A percentile compares a stretch with the other conserved stretches of the same genome.
phyloP scores from a whole-genome alignment of 139 green algal genomes.

The Picochlorum sp. region DNA sequence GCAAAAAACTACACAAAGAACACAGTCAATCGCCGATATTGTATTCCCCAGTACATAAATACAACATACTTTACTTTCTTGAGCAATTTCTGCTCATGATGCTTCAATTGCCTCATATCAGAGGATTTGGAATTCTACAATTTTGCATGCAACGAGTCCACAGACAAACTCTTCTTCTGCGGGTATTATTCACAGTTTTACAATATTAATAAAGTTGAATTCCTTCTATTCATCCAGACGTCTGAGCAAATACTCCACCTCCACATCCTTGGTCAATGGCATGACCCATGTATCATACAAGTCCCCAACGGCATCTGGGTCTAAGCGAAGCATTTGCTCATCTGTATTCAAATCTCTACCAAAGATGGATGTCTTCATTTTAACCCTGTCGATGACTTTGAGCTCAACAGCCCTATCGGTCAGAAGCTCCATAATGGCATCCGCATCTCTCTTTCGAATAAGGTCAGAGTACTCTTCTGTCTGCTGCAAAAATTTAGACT shows the following conservation, averaged over 20 bases:
- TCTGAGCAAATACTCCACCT: slow-evolving; percentile 79
- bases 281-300: slow-evolving; percentile 92
- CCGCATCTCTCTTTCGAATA: slow-evolving; percentile 56
- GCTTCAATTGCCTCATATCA: slow-evolving; percentile 88
- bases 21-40: background rate
- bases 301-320: slow-evolving; percentile 62
- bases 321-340: slow-evolving; percentile 29
- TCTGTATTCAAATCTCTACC: slow-evolving; percentile 68
- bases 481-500: slow-evolving; percentile 89
- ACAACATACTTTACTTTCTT: slow-evolving; percentile 85
- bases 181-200: background rate
- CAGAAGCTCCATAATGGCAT: slow-evolving; percentile 82
- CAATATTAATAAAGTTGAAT: background rate
- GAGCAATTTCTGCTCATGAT: slow-evolving; percentile 94
- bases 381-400: slow-evolving; percentile 73
- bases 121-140: no score
- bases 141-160: background rate
- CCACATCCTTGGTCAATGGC: slow-evolving; percentile 95
- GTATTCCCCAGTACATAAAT: background rate
- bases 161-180: background rate
- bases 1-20: slow-evolving; percentile 59
- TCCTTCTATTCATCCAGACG: slow-evolving; percentile 42
- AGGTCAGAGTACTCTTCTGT: slow-evolving; percentile 72
- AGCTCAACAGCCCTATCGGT: slow-evolving; percentile 77
- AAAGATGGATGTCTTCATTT: slow-evolving; percentile 81